A percentile compares a stretch with the other conserved stretches of the same genome.
These are phyloP conservation scores for Rachicladosporium sp. DNA, from an alignment of 2,329 filamentous ascomycete genomes.

Conservation along the genomic window DNA sequence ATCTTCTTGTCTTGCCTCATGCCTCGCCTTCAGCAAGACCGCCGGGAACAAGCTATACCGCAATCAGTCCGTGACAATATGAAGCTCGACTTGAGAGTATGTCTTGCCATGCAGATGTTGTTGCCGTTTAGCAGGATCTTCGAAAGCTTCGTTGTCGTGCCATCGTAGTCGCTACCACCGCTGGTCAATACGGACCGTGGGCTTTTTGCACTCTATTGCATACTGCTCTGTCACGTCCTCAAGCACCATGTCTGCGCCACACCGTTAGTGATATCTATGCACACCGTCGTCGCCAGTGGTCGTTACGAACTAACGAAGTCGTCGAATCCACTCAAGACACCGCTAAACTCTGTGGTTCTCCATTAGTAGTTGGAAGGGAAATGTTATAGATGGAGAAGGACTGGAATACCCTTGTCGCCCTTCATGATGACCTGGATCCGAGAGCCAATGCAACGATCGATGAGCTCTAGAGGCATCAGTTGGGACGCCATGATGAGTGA, in stretches of 20 bases:
- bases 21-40: conserved; percentile 12
- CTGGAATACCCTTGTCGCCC: conserved; percentile 72
- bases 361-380: too few species aligned
- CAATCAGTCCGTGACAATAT: conserved; percentile 1
- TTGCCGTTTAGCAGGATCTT: conserved; percentile 97
- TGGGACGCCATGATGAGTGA: conserved; percentile 16
- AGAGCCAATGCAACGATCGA: conserved; percentile 97
- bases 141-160: conserved; percentile 73
- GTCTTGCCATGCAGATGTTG: conserved; percentile 93
- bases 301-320: conserved; percentile 93
- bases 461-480: conserved; percentile 55
- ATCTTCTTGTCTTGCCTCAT: conserved; percentile 6
- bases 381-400: conserved; percentile 5
- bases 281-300: neutral
- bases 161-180: conserved; percentile 66
- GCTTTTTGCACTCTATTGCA: too few species aligned
- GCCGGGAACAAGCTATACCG: conserved; percentile 12
- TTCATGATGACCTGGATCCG: conserved; percentile 99
- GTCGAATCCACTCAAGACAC: conserved; percentile 88
- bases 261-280: neutral
- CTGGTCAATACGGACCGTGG: too few species aligned
- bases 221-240: conserved; percentile 91
- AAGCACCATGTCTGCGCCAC: conserved; percentile 78
- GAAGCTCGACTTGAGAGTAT: neutral
- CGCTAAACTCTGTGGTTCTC: conserved; percentile 66